phyloP scores from a whole-genome alignment of 345 rosid genomes.

The Combretum micranthum region DNA sequence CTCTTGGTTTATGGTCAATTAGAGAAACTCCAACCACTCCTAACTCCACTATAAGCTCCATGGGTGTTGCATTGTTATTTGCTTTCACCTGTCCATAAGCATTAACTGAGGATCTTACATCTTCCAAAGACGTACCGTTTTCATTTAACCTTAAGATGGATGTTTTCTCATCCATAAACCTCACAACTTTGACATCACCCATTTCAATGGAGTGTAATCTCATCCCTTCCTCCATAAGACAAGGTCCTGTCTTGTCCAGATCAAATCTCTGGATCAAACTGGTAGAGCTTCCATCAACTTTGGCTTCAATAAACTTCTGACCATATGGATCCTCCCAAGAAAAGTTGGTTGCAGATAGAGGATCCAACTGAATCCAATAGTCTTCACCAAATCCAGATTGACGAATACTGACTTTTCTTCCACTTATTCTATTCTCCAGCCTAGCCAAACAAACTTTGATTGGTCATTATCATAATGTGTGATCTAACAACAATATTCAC shows the following conservation, averaged over 20 bases:
- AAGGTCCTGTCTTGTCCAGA: slow-evolving; percentile 49
- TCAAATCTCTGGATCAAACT: slow-evolving; percentile 46
- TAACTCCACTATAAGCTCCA: slow-evolving; percentile 81
- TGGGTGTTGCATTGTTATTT: slow-evolving; percentile 34
- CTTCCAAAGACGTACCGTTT: slow-evolving; percentile 30
- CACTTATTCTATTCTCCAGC: slow-evolving; percentile 76
- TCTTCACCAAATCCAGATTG: slow-evolving; percentile 86
- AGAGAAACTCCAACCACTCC: slow-evolving; percentile 87
- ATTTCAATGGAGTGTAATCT: slow-evolving; percentile 58
- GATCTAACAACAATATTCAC: too few relatives aligned
- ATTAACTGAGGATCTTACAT: slow-evolving; percentile 36
- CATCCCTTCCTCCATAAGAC: slow-evolving; percentile 34
- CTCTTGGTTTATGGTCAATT: slow-evolving; percentile 84
- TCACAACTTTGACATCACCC: slow-evolving; percentile 63
- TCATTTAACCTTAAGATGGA: slow-evolving; percentile 23
- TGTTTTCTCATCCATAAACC: slow-evolving; percentile 44
- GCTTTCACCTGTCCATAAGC: slow-evolving; percentile 29
- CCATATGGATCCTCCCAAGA: slow-evolving; percentile 98
- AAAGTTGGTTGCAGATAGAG: slow-evolving; percentile 68
- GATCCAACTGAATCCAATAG: slow-evolving; percentile 61
- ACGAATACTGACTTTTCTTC: slow-evolving; percentile 56
- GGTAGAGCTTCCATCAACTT: slow-evolving; percentile 35
- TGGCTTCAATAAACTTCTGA: slow-evolving; percentile 65
- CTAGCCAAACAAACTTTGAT: slow-evolving; percentile 25
- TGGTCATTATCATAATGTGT: too few relatives aligned